phyloP scores from a whole-genome alignment of 805 yeast species.

The Saccharomyces kudriavzevii region DNA sequence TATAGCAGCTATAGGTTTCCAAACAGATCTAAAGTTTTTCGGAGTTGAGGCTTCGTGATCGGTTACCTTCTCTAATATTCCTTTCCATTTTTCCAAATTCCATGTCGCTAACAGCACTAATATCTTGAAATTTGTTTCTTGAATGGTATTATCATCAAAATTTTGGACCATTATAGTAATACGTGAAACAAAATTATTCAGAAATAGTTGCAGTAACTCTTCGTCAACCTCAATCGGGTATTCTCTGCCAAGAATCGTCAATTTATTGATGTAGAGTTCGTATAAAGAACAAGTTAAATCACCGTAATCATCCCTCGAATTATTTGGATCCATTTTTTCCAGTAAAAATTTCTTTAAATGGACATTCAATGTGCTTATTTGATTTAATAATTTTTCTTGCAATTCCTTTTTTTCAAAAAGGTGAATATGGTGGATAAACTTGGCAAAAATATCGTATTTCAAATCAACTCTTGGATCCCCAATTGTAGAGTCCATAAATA shows the following conservation, averaged over 20 bases:
- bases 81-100: constrained; percentile 26
- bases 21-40: constrained; percentile 5
- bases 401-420: constrained; percentile 15
- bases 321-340: constrained; percentile 7
- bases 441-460: constrained; percentile 12
- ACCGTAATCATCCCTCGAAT: constrained; percentile 4
- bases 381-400: constrained; percentile 22
- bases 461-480: constrained; percentile 4
- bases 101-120: constrained; percentile 22
- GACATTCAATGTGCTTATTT: constrained; percentile 14
- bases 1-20: constrained; percentile 9
- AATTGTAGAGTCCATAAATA: constrained; percentile 16
- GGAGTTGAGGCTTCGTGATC: not conserved
- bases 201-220: constrained; percentile 13
- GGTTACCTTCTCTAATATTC: constrained; percentile 11
- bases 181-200: constrained; percentile 11
- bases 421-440: constrained; percentile 16
- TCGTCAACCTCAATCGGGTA: constrained; percentile 20
- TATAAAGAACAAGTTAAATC: constrained; percentile 11
- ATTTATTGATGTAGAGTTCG: constrained; percentile 23
- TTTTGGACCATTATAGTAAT: constrained; percentile 9
- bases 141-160: constrained; percentile 8
- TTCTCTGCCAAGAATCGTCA: constrained; percentile 22
- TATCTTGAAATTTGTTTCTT: constrained; percentile 20
- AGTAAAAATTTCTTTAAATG: constrained; percentile 20